A percentile compares a stretch with the other conserved stretches of the same genome.
Conservation (phyloP, 306 rosid genomes). For the Parietaria judaica region DNA sequence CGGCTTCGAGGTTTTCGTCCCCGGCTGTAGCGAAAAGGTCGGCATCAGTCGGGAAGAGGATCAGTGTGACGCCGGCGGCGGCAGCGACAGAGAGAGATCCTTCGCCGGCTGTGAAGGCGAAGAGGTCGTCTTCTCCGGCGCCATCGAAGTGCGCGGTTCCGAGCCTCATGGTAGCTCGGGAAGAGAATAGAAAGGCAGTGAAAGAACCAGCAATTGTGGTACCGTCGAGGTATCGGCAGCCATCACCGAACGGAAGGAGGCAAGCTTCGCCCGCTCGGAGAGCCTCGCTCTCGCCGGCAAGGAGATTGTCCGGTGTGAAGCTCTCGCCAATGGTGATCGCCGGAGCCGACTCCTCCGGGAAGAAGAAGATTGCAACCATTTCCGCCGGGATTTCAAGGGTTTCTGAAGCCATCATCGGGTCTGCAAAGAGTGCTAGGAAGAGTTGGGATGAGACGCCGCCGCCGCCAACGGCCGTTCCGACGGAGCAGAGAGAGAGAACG, state of each 20-base stretch:
- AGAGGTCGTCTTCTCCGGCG: slow-evolving; percentile 79
- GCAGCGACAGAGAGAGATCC: slow-evolving; percentile 63
- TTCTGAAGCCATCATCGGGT: slow-evolving; percentile 65
- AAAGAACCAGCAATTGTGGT: slow-evolving; percentile 77
- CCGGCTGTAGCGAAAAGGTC: slow-evolving; percentile 73
- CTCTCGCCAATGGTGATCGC: slow-evolving; percentile 46
- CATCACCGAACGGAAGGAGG: slow-evolving; percentile 69
- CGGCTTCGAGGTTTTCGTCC: slow-evolving; percentile 59
- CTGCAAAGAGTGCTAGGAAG: slow-evolving; percentile 57
- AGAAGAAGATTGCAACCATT: slow-evolving; percentile 59
- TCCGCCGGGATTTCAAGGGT: slow-evolving; percentile 63
- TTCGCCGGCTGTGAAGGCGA: slow-evolving; percentile 66
- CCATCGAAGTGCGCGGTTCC: slow-evolving; percentile 93
- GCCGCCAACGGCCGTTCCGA: slow-evolving; percentile 3
- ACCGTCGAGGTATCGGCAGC: slow-evolving; percentile 86
- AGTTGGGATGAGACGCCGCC: slow-evolving; percentile 69
- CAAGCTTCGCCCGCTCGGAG: slow-evolving; percentile 79
- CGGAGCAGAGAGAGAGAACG: slow-evolving; percentile 44
- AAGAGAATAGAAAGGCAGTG: slow-evolving; percentile 51
- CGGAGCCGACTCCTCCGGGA: slow-evolving; percentile 42
- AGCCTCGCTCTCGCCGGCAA: slow-evolving; percentile 75
- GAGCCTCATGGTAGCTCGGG: slow-evolving; percentile 62
- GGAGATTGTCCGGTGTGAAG: slow-evolving; percentile 66
- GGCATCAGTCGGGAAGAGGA: slow-evolving; percentile 44
- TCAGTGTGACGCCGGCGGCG: background rate